Evolutionary conservation across 768 basidiomycete species (phyloP).

Genomic region (Pleurotus citrinopileatus): DNA sequence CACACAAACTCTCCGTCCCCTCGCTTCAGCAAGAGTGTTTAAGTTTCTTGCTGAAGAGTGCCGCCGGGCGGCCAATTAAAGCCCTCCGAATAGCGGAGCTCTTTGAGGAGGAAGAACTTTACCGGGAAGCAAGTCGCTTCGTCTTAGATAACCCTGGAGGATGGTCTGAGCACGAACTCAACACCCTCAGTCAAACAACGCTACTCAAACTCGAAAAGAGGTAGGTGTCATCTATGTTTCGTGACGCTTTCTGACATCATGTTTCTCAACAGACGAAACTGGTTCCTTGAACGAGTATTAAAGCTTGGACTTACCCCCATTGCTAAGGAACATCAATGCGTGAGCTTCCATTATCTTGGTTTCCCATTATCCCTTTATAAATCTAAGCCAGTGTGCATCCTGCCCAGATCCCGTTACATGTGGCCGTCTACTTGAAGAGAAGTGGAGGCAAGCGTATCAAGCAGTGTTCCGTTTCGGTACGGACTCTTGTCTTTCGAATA

Average conservation of each 20-base stretch:
- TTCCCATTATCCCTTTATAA: not conserved
- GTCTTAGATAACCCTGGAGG: slow-evolving; percentile 91
- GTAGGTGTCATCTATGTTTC: slow-evolving; percentile 29
- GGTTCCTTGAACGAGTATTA: slow-evolving; percentile 93
- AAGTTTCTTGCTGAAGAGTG: slow-evolving; percentile 86
- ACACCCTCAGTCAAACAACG: slow-evolving; percentile 79
- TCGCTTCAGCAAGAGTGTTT: slow-evolving; percentile 80
- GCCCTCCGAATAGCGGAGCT: slow-evolving; percentile 91
- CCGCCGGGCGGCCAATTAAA: slow-evolving; percentile 89
- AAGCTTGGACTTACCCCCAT: slow-evolving; percentile 86
- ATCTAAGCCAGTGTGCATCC: slow-evolving; percentile 58
- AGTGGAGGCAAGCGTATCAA: slow-evolving; percentile 88
- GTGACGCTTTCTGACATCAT: not conserved
- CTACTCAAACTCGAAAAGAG: slow-evolving; percentile 87
- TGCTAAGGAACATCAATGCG: slow-evolving; percentile 95
- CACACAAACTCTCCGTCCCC: slow-evolving; percentile 84
- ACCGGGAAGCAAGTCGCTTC: slow-evolving; percentile 87
- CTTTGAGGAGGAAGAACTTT: slow-evolving; percentile 87
- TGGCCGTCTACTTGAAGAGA: slow-evolving; percentile 85
- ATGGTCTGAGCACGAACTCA: slow-evolving; percentile 77
- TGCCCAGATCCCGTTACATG: slow-evolving; percentile 81
- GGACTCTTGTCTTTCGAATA: slow-evolving; percentile 12
- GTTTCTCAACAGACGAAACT: slow-evolving; percentile 63
- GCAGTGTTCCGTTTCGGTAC: slow-evolving; percentile 84
- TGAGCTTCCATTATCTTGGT: slow-evolving; percentile 31